phyloP scores from a whole-genome alignment of 352 stramenopile genomes.

The Globisporangium emineosum region DNA sequence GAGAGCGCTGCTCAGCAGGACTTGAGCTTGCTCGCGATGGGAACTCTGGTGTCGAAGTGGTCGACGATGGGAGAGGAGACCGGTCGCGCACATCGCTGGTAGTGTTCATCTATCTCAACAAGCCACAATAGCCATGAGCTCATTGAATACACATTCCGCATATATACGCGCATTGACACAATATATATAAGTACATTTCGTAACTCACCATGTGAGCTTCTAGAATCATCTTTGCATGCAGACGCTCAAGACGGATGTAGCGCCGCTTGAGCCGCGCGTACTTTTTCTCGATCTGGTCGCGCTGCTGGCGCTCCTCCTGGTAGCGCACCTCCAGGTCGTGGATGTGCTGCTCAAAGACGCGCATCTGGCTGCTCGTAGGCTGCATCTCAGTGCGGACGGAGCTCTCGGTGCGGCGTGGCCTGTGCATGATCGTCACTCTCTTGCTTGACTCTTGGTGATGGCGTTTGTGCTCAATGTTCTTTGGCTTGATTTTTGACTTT shows the following conservation, averaged over 20 bases:
- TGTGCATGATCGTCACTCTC: not conserved
- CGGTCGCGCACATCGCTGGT: constrained; percentile 1
- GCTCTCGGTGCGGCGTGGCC: constrained; percentile 2
- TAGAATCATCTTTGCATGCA: constrained; percentile 40
- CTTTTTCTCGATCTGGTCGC: constrained; percentile 61
- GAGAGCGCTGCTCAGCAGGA: constrained; percentile 1
- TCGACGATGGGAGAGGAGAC: constrained; percentile 4
- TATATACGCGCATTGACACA: not conserved
- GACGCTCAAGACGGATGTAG: constrained; percentile 58
- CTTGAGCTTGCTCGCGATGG: not conserved
- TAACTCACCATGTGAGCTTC: constrained; percentile 12
- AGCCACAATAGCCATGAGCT: not conserved
- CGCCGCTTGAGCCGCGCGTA: constrained; percentile 66
- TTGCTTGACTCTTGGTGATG: constrained; percentile 6
- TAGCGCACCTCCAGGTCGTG: constrained; percentile 45
- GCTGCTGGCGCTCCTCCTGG: constrained; percentile 42
- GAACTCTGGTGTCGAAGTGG: not conserved
- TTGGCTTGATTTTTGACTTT: not conserved
- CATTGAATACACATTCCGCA: not conserved
- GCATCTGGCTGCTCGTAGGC: constrained; percentile 6
- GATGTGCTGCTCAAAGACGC: constrained; percentile 27
- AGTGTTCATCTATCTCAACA: constrained; percentile 10
- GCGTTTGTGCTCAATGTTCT: not conserved
- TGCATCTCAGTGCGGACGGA: not conserved
- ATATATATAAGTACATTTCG: not conserved